phyloP scores from a whole-genome alignment of 192 early-diverging fungal species.

The Allomyces javanicus region DNA sequence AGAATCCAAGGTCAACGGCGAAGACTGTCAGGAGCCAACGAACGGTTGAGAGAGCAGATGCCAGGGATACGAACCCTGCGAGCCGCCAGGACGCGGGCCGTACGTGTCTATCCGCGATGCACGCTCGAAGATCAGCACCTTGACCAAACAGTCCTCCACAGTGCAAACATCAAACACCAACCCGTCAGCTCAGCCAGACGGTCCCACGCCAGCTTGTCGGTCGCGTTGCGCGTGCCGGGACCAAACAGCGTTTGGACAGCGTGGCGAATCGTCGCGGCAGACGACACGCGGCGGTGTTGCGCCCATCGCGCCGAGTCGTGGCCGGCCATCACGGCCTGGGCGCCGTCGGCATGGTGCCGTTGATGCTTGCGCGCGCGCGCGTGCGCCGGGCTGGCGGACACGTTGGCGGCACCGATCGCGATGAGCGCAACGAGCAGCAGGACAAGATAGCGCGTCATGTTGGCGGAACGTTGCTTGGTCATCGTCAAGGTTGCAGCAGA shows the following conservation, averaged over 20 bases:
- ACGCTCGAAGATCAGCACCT: neutral
- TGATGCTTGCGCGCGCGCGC: neutral
- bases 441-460: neutral
- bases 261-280: neutral
- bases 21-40: neutral
- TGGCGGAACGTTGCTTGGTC: too few species aligned
- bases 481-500: too few species aligned
- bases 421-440: neutral
- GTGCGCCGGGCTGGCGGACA: neutral
- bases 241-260: neutral
- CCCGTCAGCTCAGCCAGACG: neutral
- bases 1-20: too few species aligned
- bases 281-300: neutral
- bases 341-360: neutral
- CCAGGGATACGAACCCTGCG: neutral
- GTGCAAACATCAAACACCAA: neutral
- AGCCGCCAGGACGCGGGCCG: neutral
- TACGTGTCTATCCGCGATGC: neutral
- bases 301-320: neutral
- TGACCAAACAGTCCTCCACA: neutral
- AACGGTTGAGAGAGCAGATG: neutral
- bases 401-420: neutral
- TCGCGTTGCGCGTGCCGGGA: neutral
- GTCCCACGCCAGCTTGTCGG: neutral
- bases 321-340: neutral